These are phyloP conservation scores for Coemansia guatemalensis DNA, from an alignment of 192 early-diverging fungal species.

Conservation along the genomic window DNA sequence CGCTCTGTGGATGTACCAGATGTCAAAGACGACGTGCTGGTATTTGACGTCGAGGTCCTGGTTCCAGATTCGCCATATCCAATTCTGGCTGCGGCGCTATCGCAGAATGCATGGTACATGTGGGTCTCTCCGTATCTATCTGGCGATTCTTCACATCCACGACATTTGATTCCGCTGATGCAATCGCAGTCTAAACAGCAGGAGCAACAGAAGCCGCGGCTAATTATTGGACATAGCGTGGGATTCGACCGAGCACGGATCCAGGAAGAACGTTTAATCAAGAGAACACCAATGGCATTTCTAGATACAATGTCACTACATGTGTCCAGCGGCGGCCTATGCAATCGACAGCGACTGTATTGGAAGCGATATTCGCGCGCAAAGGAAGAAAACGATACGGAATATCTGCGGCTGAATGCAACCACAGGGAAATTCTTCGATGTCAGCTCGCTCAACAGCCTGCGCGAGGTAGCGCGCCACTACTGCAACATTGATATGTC, in stretches of 20 bases:
- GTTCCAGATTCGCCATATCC: slow-evolving; percentile 69
- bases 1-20: slow-evolving; percentile 46
- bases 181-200: slow-evolving; percentile 28
- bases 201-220: slow-evolving; percentile 24
- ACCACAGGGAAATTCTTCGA: slow-evolving; percentile 56
- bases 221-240: slow-evolving; percentile 91
- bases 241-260: slow-evolving; percentile 89
- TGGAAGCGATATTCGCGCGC: slow-evolving; percentile 76
- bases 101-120: slow-evolving; percentile 78
- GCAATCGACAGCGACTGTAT: slow-evolving; percentile 78
- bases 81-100: slow-evolving; percentile 77
- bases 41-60: slow-evolving; percentile 87
- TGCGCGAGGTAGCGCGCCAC: slow-evolving; percentile 75
- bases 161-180: slow-evolving; percentile 66
- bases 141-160: slow-evolving; percentile 45
- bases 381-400: slow-evolving; percentile 44
- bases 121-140: slow-evolving; percentile 87
- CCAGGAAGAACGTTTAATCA: slow-evolving; percentile 77
- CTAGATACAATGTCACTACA: slow-evolving; percentile 96
- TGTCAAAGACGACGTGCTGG: slow-evolving; percentile 64
- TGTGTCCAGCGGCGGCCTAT: slow-evolving; percentile 83
- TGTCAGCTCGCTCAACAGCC: slow-evolving; percentile 64
- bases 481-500: slow-evolving; percentile 70
- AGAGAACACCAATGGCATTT: slow-evolving; percentile 60
- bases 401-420: slow-evolving; percentile 51